phyloP scores from a whole-genome alignment of 2,329 filamentous ascomycete genomes.

The Claviceps sp. region DNA sequence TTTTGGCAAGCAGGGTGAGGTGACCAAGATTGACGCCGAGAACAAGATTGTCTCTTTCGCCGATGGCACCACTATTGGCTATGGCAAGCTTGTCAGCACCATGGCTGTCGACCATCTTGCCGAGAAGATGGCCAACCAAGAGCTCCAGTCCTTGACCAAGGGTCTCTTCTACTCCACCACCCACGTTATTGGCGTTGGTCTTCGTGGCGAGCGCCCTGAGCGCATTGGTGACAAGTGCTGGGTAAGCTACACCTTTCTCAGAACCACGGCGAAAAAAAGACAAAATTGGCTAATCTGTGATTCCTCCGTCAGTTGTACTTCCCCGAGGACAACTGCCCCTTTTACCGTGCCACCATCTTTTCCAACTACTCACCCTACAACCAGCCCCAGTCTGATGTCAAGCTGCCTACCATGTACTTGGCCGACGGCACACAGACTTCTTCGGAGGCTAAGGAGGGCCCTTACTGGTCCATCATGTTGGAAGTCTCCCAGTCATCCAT shows the following conservation, averaged over 20 bases:
- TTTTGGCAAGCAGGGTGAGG: slow-evolving; percentile 74
- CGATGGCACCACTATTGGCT: slow-evolving; percentile 79
- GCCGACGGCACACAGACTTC: slow-evolving; percentile 74
- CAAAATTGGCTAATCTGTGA: background rate
- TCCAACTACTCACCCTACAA: slow-evolving; percentile 99
- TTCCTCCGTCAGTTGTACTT: slow-evolving; percentile 62
- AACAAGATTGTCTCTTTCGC: slow-evolving; percentile 70
- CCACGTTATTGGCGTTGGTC: slow-evolving; percentile 90
- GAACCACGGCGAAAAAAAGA: background rate
- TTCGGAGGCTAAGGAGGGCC: slow-evolving; percentile 65
- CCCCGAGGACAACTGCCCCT: slow-evolving; percentile 96
- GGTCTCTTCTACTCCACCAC: slow-evolving; percentile 93
- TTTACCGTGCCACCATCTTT: slow-evolving; percentile 99
- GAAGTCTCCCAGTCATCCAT: slow-evolving; percentile 91
- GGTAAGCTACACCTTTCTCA: slow-evolving; percentile 36
- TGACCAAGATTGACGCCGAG: slow-evolving; percentile 75
- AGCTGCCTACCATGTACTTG: slow-evolving; percentile 75
- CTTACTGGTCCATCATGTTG: slow-evolving; percentile 99
- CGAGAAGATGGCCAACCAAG: slow-evolving; percentile 75
- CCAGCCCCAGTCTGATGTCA: slow-evolving; percentile 70
- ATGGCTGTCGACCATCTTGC: slow-evolving; percentile 89
- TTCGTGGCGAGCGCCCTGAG: slow-evolving; percentile 82
- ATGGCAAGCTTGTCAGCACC: slow-evolving; percentile 86
- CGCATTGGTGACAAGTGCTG: slow-evolving; percentile 99
- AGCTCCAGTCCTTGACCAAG: slow-evolving; percentile 73